Base-by-base conservation (phyloP, 1,284 basidiomycete species). In the Cryptococcus floricola region DNA sequence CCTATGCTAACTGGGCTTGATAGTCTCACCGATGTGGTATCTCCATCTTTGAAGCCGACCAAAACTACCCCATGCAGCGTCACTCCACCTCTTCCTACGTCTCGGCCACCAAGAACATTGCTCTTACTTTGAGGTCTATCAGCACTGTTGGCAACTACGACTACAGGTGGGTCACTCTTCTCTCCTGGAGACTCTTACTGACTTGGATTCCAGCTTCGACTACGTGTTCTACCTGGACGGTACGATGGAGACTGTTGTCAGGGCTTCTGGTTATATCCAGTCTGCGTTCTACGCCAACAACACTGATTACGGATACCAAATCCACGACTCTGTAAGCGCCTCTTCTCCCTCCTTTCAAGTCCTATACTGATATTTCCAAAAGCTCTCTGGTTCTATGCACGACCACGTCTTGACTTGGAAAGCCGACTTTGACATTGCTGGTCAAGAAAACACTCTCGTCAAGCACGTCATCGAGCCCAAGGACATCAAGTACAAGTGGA, bases 341-440 rank as follows among this genome's bases (percentile, higher is more conserved):
- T 43, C 5, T 8, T 39, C 25, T 34, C 7, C 23, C 49, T 14
- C 14, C 31, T 37, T 23, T 14, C 7, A 19, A 34, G n/a, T 13
- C 50, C 2, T 12, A 34, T 9, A 37, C 43, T 52, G n/a, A 44
- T 18, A n/a, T 12, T 16, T 23, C 13, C n/a, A 50, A 23, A 31
- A 50, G 31, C 39, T 28, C 42, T 49, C 48, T 53, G 85, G 85
- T 13, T 84, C 81, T 37, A 68, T 87, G n/a, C 85, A 87, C 60
- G 84, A 87, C 65, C 85, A 87, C 64, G 81, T 86, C 41, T 82
- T 87, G 67, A 85, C 84, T 70, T 86, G 80, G 74, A 83, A 78
- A 73, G 78, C 81, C 54, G 84, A 87, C 61, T 80, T 86, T 46
- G 84, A 86, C 61, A 77, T 87, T 50, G 82, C 74, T 5, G 85